phyloP scores from a whole-genome alignment of 2,329 filamentous ascomycete genomes.

The Penicillium rolfsii region DNA sequence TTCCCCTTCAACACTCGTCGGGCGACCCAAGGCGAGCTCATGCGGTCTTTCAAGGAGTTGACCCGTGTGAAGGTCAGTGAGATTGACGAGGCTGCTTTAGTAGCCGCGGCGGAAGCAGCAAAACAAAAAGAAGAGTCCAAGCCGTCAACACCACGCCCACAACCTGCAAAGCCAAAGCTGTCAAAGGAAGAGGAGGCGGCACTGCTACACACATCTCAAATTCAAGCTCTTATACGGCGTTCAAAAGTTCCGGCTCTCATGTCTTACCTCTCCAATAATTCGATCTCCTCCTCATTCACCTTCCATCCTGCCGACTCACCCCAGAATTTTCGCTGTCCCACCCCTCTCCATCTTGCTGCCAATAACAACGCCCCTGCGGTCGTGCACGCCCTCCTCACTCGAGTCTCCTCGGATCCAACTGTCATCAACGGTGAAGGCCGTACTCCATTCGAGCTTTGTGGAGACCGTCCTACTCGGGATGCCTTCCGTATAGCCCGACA shows the following conservation, averaged over 20 bases:
- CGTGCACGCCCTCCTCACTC: conserved; percentile 74
- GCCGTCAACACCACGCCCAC: conserved; percentile 35
- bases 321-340: conserved; percentile 77
- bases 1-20: conserved; percentile 93
- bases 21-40: conserved; percentile 90
- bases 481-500: conserved; percentile 86
- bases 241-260: conserved; percentile 87
- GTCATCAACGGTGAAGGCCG: conserved; percentile 74
- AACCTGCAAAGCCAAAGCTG: conserved; percentile 59
- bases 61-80: conserved; percentile 85
- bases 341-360: conserved; percentile 82
- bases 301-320: conserved; percentile 71
- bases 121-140: conserved; percentile 49
- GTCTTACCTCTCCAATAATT: conserved; percentile 79
- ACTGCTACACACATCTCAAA: conserved; percentile 80
- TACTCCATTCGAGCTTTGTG: conserved; percentile 82
- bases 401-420: conserved; percentile 75
- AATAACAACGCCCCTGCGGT: conserved; percentile 77
- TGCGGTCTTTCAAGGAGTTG: conserved; percentile 91
- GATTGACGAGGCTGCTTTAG: conserved; percentile 68
- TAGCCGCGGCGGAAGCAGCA: conserved; percentile 57
- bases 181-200: conserved; percentile 84
- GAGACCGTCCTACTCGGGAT: conserved; percentile 82
- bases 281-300: conserved; percentile 69
- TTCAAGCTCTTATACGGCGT: conserved; percentile 83